Evolutionary conservation across 768 basidiomycete genomes (phyloP), one percentile per base, ranked within the genome.

Genomic region (Melanogaster broomeanus): DNA sequence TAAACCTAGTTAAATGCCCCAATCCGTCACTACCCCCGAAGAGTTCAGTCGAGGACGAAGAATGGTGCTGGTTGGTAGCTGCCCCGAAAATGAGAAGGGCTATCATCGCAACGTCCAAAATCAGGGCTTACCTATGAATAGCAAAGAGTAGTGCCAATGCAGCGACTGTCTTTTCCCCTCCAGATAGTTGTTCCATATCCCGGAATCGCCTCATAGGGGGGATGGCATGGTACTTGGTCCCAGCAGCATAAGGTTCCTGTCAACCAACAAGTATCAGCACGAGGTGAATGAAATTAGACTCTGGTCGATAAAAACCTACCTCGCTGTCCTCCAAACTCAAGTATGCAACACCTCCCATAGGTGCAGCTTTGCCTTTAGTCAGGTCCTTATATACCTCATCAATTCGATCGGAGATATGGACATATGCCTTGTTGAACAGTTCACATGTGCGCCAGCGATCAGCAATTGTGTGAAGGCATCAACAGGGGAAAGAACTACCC

Each of bases 141-240:
- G 97, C 95, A 60, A 98, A 98, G 28, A 98, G 77, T 18, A 99
- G 76, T 1, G 96, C 96, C n/a, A 98, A 74, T 6, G 96, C 96
- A 6, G 97, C 97, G 42, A 98, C 95, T 0, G 97, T 98, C 75
- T 98, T 98, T 68, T 99, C 97, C 18, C 96, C 97, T 48, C 96
- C 97, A 0, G 95, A 98, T 13, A 98, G 76, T 67, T 98, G 96
- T 52, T 98, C 95, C 95, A 98, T 98, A 66, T 98, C 97, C 55
- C 95, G 82, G 80, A 98, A 98, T 2, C 94, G 89, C 68, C 98
- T 99, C 88, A 98, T 96, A 1, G 97, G 97, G 0, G 97, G 97
- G 96, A 98, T 99, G 1, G 96, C 95, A 64, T 98, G 96, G 66
- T 98, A 98, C 70, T 97, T 98, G 74, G 98, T 92, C 48, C 97